A percentile compares a stretch with the other conserved stretches of the same genome.
These are phyloP conservation scores for Rhizoclosmatium globosum DNA, from an alignment of 192 early-diverging fungal genomes.

Conservation along the genomic window DNA sequence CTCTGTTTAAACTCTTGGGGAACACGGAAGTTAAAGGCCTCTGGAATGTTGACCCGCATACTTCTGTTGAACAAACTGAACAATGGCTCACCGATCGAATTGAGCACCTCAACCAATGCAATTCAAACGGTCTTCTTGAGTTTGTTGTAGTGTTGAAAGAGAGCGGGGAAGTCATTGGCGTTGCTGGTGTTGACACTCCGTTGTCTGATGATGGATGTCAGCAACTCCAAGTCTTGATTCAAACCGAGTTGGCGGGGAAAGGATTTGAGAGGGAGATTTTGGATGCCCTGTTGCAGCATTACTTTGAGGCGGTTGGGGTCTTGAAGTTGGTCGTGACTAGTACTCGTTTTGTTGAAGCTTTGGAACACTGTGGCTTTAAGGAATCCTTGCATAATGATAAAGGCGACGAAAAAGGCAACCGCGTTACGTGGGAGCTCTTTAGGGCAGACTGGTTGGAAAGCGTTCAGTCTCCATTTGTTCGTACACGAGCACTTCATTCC, in stretches of 20 bases:
- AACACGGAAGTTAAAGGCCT: too few species aligned
- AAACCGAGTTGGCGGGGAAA: background rate
- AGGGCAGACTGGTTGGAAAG: background rate
- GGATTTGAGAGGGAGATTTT: background rate
- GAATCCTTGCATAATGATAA: background rate
- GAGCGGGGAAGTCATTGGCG: too few species aligned
- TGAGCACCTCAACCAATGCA: too few species aligned
- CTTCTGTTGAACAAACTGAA: too few species aligned
- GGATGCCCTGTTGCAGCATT: background rate
- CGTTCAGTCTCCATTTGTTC: background rate
- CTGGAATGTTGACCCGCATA: too few species aligned
- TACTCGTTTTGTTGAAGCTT: background rate
- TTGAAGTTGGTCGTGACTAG: background rate
- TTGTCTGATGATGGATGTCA: background rate
- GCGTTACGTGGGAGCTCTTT: background rate
- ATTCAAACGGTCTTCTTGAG: too few species aligned
- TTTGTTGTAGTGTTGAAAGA: too few species aligned
- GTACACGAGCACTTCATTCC: background rate
- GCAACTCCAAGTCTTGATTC: background rate
- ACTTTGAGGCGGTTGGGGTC: background rate
- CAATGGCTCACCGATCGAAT: too few species aligned
- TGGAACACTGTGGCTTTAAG: background rate
- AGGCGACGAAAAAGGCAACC: background rate
- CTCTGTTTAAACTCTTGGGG: too few species aligned
- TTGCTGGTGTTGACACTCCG: constrained; percentile 2